Percentiles rank a stretch among this genome's conserved stretches.
phyloP scores from a whole-genome alignment of 306 rosid species.

The Phaseolus lunatus region DNA sequence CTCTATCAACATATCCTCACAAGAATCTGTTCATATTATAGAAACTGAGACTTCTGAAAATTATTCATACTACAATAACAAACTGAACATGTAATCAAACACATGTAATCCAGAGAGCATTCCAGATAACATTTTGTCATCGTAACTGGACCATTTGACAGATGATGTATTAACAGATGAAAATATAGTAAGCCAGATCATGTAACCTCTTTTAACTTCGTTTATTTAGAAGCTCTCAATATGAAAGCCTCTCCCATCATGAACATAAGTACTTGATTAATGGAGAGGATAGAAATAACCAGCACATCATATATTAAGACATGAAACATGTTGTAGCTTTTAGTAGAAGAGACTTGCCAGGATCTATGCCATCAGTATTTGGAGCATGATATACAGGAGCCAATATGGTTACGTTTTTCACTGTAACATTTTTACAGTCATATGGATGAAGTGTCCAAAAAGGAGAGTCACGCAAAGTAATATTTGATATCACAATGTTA shows the following conservation, averaged over 20 bases:
- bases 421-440: slow-evolving; percentile 88
- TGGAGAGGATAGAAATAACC: neutral
- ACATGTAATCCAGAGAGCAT: neutral
- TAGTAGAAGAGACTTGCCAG: slow-evolving; percentile 59
- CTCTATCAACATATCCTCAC: slow-evolving; percentile 93
- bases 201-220: neutral
- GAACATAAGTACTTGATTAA: neutral
- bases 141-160: no score
- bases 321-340: neutral
- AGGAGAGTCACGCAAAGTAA: slow-evolving; percentile 89
- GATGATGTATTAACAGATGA: no score
- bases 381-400: slow-evolving; percentile 84
- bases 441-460: slow-evolving; percentile 99
- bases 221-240: neutral
- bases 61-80: slow-evolving; percentile 14
- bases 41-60: slow-evolving; percentile 30
- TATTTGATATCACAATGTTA: slow-evolving; percentile 74
- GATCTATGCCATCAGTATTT: slow-evolving; percentile 97
- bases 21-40: slow-evolving; percentile 71
- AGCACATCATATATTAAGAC: slow-evolving; percentile 22
- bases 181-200: no score
- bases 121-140: neutral
- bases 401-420: slow-evolving; percentile 80
- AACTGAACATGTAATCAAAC: neutral
- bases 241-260: neutral